phyloP scores from a whole-genome alignment of 805 yeast species.

The Hanseniaspora meyeri region DNA sequence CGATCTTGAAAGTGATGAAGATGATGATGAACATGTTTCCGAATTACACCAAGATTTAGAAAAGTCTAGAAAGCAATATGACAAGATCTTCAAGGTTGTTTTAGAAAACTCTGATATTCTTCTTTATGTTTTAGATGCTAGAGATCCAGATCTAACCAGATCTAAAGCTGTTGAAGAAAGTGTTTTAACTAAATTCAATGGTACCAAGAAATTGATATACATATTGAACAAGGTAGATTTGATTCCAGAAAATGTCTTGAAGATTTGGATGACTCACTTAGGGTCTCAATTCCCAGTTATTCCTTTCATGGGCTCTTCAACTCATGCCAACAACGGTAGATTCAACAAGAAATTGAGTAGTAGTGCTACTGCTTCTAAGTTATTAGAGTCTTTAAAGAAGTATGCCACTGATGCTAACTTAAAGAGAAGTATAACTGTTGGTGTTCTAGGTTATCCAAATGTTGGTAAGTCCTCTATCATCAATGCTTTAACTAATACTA shows the following conservation, averaged over 20 bases:
- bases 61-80: slow-evolving; percentile 79
- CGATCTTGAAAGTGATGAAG: slow-evolving; percentile 27
- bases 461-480: slow-evolving; percentile 94
- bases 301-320: slow-evolving; percentile 70
- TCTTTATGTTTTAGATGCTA: slow-evolving; percentile 87
- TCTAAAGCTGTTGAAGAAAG: slow-evolving; percentile 86
- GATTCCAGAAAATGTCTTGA: slow-evolving; percentile 71
- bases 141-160: slow-evolving; percentile 93
- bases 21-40: slow-evolving; percentile 33
- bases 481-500: slow-evolving; percentile 74
- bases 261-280: slow-evolving; percentile 71
- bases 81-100: slow-evolving; percentile 84
- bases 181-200: slow-evolving; percentile 51
- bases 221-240: slow-evolving; percentile 86
- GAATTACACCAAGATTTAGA: slow-evolving; percentile 35
- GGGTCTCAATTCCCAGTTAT: slow-evolving; percentile 81
- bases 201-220: slow-evolving; percentile 63
- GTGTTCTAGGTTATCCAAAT: slow-evolving; percentile 95
- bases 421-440: slow-evolving; percentile 81
- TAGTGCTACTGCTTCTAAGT: slow-evolving; percentile 55
- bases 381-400: slow-evolving; percentile 70
- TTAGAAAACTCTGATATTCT: slow-evolving; percentile 87
- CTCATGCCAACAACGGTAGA: slow-evolving; percentile 54
- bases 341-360: slow-evolving; percentile 66
- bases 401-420: slow-evolving; percentile 74